Conservation (phyloP, 2,329 filamentous ascomycete genomes). For the Exophiala sideris region DNA sequence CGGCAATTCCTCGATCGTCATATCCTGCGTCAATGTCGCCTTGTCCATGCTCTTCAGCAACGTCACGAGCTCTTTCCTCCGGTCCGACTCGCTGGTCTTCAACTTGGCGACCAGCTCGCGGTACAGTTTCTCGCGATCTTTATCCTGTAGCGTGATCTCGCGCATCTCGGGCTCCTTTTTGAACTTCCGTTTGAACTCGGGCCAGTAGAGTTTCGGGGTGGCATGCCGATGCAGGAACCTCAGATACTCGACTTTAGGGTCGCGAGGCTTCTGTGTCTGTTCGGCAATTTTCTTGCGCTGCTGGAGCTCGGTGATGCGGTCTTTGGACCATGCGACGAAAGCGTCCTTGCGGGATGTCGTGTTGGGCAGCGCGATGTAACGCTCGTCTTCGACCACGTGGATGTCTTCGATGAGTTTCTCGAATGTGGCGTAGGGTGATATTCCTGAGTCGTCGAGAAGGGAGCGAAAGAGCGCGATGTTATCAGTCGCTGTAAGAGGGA, state of each 20-base stretch:
- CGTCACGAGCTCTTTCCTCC: slow-evolving; percentile 45
- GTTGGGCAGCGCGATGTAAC: slow-evolving; percentile 78
- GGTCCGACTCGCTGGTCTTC: slow-evolving; percentile 44
- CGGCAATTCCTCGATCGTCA: slow-evolving; percentile 12
- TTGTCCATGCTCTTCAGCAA: slow-evolving; percentile 36
- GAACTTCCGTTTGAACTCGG: slow-evolving; percentile 90
- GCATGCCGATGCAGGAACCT: slow-evolving; percentile 76
- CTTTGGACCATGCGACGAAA: slow-evolving; percentile 79
- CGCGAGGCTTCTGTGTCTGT: slow-evolving; percentile 33
- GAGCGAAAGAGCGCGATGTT: slow-evolving; percentile 76
- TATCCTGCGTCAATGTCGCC: not conserved
- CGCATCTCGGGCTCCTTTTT: slow-evolving; percentile 75
- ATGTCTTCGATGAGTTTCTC: slow-evolving; percentile 83
- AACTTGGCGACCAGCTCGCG: slow-evolving; percentile 46
- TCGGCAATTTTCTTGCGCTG: slow-evolving; percentile 58
- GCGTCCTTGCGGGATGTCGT: slow-evolving; percentile 78
- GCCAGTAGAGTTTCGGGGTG: slow-evolving; percentile 92
- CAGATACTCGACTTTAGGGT: slow-evolving; percentile 79
- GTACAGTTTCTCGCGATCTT: slow-evolving; percentile 49
- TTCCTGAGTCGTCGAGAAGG: slow-evolving; percentile 73
- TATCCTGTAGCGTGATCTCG: slow-evolving; percentile 43
- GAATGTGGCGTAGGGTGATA: slow-evolving; percentile 89
- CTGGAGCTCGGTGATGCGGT: slow-evolving; percentile 69
- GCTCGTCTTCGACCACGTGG: slow-evolving; percentile 74
- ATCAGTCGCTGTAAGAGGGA: slow-evolving; percentile 71